These are phyloP conservation scores for Clonostachys sp. DNA, from an alignment of 2,329 filamentous ascomycete species.

Conservation along the genomic window DNA sequence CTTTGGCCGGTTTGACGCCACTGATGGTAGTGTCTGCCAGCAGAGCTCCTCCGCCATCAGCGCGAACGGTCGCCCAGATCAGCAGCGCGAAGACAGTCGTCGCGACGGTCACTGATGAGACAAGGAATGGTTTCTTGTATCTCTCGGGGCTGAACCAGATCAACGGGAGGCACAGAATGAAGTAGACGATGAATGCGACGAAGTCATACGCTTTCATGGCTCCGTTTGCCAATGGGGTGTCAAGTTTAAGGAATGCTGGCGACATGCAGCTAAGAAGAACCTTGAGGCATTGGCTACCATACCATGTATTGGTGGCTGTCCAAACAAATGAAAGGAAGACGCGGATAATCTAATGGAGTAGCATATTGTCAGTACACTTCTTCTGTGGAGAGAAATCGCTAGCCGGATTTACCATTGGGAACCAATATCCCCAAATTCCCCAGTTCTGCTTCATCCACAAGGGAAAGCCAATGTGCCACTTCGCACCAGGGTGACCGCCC, in stretches of 20 bases:
- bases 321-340: slow-evolving; percentile 16
- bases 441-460: slow-evolving; percentile 16
- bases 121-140: slow-evolving; percentile 14
- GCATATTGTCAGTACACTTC: too few relatives aligned
- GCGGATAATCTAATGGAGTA: neutral
- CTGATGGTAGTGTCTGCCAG: slow-evolving; percentile 6
- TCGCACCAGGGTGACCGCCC: slow-evolving; percentile 15
- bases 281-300: slow-evolving; percentile 15
- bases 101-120: slow-evolving; percentile 12
- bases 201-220: slow-evolving; percentile 8
- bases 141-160: slow-evolving; percentile 16
- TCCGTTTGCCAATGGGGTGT: too few relatives aligned
- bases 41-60: slow-evolving; percentile 14
- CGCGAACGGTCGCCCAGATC: slow-evolving; percentile 17
- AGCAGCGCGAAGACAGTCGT: slow-evolving; percentile 19
- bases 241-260: slow-evolving; percentile 10
- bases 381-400: neutral
- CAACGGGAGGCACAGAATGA: slow-evolving; percentile 13
- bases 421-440: slow-evolving; percentile 16
- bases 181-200: slow-evolving; percentile 13
- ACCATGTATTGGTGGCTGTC: slow-evolving; percentile 16
- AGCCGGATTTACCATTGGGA: slow-evolving; percentile 10
- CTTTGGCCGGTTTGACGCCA: slow-evolving; percentile 10
- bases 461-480: slow-evolving; percentile 19
- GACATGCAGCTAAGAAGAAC: slow-evolving; percentile 11